Evolutionary conservation across 352 stramenopile species (phyloP), one percentile per base, ranked within the genome.

Genomic region (Phytophthora vignae): DNA sequence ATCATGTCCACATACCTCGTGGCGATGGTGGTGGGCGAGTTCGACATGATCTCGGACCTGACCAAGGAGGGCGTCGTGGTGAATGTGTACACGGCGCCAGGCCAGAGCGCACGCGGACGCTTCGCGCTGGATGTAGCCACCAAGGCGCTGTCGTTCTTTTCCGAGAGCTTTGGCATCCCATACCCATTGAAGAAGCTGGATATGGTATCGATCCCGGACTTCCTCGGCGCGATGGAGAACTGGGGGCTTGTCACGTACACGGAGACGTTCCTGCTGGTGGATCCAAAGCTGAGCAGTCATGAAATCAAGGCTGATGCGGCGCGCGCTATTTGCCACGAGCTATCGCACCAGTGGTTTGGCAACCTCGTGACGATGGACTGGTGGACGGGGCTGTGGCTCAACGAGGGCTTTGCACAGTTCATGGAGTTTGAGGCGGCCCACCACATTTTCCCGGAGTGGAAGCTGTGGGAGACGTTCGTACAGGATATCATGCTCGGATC

Each of bases 351-450:
- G 68, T 93, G 85, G 87, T 99, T 99, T 66, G 97, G 97, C 40
- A 99, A 99, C 75, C 85, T 99, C 3, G 98, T 99, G 29, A 99
- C 98, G 25, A 99, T 99, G 97, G 87, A 94, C 8, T 99, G 98
- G 84, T 98, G 95, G 94, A 96, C 93, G 11, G 91, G 93, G 25
- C 81, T 99, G 4, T 99, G 95, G 95, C 85, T 99, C 8, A 99
- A 99, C 81, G 98, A 99, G 78, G 97, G 97, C 8, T 99, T 99
- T 77, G 98, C 97, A 11, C 93, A 87, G 49, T 99, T 95, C 84
- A 98, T 98, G 80, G 95, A 99, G 81, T 98, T 98, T 70, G 95
- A 94, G 42, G 94, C 96, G n/a, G 88, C 96, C 0, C 78, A 99
- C 75, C 61, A 85, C 22, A 88, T 99, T 22, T 99, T 98, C 76